Percentiles rank a stretch among this genome's conserved stretches.
Conservation (phyloP, 164 flowering plant genomes). For the Dillenia turbinata region DNA sequence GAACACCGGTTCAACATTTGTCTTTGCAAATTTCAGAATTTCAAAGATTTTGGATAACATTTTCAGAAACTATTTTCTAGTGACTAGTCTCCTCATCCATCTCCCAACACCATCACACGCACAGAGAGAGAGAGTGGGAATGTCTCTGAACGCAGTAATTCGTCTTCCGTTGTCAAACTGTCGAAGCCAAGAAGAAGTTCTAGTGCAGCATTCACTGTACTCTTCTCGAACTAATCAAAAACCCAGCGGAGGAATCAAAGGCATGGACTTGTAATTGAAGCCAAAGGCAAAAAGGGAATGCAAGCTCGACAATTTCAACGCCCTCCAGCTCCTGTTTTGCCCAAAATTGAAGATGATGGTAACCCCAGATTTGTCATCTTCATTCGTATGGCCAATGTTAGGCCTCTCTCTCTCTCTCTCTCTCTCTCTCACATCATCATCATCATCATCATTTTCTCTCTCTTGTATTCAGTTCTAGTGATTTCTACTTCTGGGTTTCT, state of each 20-base stretch:
- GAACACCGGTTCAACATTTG: too few relatives aligned
- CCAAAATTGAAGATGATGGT: constrained; percentile 92
- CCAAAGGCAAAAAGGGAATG: constrained; percentile 81
- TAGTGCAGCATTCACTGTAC: constrained; percentile 41
- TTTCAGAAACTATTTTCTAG: background rate
- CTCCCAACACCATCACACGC: background rate
- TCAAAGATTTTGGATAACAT: constrained; percentile 10
- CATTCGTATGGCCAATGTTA: constrained; percentile 82
- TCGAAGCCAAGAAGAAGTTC: constrained; percentile 30
- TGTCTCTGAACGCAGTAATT: constrained; percentile 69
- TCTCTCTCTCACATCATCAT: background rate
- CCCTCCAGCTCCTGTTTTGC: constrained; percentile 51
- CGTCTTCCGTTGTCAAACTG: constrained; percentile 43
- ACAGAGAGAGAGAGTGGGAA: constrained; percentile 42
- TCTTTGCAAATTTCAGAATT: too few relatives aligned
- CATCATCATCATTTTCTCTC: background rate
- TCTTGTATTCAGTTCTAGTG: too few relatives aligned
- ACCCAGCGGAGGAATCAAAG: constrained; percentile 6
- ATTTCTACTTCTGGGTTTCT: too few relatives aligned
- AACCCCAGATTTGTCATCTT: constrained; percentile 86
- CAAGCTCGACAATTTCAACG: constrained; percentile 54
- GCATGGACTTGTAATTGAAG: constrained; percentile 48
- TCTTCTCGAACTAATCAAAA: constrained; percentile 23
- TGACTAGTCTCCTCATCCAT: constrained; percentile 6
- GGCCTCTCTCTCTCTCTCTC: constrained; percentile 13